Conservation (phyloP, 768 basidiomycete species). For the Mycena floridula region DNA sequence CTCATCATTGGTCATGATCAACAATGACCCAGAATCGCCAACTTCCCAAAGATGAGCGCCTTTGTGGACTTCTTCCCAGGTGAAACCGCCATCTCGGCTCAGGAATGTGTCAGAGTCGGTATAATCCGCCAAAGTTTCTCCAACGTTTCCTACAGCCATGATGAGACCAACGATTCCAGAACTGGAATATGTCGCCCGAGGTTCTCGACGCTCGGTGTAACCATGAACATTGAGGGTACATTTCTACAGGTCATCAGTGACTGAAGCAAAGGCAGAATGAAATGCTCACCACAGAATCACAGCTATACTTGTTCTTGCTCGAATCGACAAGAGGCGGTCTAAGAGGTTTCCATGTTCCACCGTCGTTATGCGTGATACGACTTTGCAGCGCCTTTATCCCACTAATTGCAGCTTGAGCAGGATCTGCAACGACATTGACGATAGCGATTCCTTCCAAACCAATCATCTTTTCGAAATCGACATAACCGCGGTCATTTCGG, state of each 20-base stretch:
- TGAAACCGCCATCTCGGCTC: constrained; percentile 93
- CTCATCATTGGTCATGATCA: constrained; percentile 95
- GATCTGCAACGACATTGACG: constrained; percentile 84
- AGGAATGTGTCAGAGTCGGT: constrained; percentile 92
- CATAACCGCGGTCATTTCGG: constrained; percentile 80
- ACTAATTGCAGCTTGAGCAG: constrained; percentile 64
- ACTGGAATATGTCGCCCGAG: constrained; percentile 89
- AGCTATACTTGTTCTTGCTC: constrained; percentile 63
- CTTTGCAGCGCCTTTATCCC: constrained; percentile 74
- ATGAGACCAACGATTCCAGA: constrained; percentile 89
- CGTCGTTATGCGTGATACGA: constrained; percentile 95
- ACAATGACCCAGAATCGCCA: constrained; percentile 91
- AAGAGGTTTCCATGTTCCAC: constrained; percentile 84
- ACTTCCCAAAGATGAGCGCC: constrained; percentile 98
- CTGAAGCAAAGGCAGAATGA: constrained; percentile 19
- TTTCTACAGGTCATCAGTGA: no score
- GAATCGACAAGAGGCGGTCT: constrained; percentile 74
- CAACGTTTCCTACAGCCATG: constrained; percentile 96
- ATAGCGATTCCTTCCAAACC: constrained; percentile 95
- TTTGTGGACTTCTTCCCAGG: constrained; percentile 98
- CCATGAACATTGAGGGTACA: constrained; percentile 92
- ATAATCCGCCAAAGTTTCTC: constrained; percentile 75
- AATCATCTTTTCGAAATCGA: constrained; percentile 97
- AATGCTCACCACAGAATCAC: constrained; percentile 53
- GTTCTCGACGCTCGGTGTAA: constrained; percentile 88